These are phyloP conservation scores for Rhizoclosmatium globosum DNA, from an alignment of 192 early-diverging fungal genomes.

Conservation along the genomic window DNA sequence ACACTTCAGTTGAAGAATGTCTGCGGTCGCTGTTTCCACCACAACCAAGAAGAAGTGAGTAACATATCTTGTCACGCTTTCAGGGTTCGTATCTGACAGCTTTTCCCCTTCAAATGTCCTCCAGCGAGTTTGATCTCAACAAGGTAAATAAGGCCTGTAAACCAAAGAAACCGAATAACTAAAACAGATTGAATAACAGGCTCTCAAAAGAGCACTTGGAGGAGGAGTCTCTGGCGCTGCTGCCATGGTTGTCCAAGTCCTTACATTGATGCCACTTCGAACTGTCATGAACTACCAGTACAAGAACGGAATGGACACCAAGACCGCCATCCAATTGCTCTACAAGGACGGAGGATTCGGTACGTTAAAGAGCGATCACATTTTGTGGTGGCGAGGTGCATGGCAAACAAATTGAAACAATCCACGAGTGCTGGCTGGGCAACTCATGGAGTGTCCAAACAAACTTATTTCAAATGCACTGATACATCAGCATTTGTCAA, in stretches of 20 bases:
- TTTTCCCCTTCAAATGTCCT: no score
- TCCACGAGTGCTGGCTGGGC: no score
- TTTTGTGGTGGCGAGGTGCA: not conserved
- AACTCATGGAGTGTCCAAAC: no score
- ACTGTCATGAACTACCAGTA: conserved; percentile 57
- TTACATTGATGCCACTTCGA: conserved; percentile 50
- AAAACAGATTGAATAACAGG: conserved; percentile 9
- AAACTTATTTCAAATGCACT: no score
- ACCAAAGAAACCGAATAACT: no score
- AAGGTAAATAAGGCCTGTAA: not conserved
- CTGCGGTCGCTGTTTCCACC: no score
- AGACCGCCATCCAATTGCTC: conserved; percentile 36
- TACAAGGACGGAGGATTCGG: conserved; percentile 55
- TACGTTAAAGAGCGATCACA: not conserved
- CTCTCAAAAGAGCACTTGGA: conserved; percentile 50
- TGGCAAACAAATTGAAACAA: no score
- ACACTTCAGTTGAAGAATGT: no score
- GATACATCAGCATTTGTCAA: no score
- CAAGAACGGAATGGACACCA: conserved; percentile 41
- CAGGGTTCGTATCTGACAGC: no score
- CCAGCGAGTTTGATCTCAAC: conserved; percentile 25
- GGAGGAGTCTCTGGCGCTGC: conserved; percentile 53
- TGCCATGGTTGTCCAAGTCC: conserved; percentile 56
- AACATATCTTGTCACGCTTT: no score
- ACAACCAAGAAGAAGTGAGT: no score